These are phyloP conservation scores for Raphidocelis subcapitata DNA, from an alignment of 139 green algal genomes.

Conservation along the genomic window DNA sequence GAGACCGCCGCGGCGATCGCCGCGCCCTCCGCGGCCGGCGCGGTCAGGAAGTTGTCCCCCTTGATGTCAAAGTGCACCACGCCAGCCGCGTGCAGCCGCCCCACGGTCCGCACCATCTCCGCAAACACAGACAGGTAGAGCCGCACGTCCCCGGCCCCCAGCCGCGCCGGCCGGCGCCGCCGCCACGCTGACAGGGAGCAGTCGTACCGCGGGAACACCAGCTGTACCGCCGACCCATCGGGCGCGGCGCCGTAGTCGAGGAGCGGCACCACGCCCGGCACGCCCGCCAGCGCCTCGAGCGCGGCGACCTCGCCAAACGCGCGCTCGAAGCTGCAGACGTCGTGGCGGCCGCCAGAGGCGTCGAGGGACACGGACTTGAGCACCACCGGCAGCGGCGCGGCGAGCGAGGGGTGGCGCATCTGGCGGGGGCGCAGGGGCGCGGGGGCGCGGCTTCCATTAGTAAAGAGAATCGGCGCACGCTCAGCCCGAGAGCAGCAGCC, in stretches of 20 bases:
- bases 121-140: conserved; percentile 15
- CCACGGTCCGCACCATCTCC: conserved; percentile 20
- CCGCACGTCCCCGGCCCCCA: background rate
- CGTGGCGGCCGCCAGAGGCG: background rate
- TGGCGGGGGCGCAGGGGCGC: too few species aligned
- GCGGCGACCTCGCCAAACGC: conserved; percentile 18
- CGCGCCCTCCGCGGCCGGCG: too few species aligned
- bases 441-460: too few species aligned
- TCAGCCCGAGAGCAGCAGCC: too few species aligned
- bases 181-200: conserved; percentile 13
- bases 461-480: too few species aligned
- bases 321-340: conserved; percentile 15
- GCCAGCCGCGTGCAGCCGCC: conserved; percentile 28
- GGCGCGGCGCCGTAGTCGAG: conserved; percentile 13
- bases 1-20: background rate
- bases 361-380: conserved; percentile 12
- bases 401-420: too few species aligned
- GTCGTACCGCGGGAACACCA: conserved; percentile 15
- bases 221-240: background rate
- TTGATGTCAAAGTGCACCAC: conserved; percentile 88
- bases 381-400: conserved; percentile 7
- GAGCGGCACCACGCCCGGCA: conserved; percentile 3
- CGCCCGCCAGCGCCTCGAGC: conserved; percentile 5
- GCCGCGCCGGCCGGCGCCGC: background rate
- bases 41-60: conserved; percentile 71